Conservation (phyloP, 805 yeast species). For the Zygoascus flipseniorum region DNA sequence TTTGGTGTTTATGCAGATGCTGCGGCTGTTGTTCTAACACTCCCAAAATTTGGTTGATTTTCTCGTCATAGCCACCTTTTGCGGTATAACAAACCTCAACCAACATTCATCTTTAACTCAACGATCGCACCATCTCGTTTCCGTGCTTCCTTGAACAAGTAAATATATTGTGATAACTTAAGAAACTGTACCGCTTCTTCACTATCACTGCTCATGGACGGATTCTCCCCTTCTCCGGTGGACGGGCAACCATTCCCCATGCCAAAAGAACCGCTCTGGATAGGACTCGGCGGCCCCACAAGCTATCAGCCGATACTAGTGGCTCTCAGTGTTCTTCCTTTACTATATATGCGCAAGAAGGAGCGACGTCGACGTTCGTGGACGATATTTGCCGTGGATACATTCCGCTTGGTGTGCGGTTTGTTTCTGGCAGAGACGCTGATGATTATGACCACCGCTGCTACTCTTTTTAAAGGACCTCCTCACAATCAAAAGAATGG, state of each 20-base stretch:
- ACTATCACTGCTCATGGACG: too few relatives aligned
- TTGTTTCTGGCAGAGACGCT: slow-evolving; percentile 5
- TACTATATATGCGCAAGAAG: slow-evolving; percentile 4
- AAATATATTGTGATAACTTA: too few relatives aligned
- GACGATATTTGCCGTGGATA: slow-evolving; percentile 8
- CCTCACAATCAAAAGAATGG: background rate
- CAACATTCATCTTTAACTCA: too few relatives aligned
- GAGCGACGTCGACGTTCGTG: slow-evolving; percentile 10
- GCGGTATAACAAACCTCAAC: too few relatives aligned
- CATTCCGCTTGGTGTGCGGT: slow-evolving; percentile 3
- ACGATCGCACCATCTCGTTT: too few relatives aligned
- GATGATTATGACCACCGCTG: background rate
- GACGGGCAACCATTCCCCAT: background rate
- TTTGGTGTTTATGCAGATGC: too few relatives aligned
- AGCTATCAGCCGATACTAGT: slow-evolving; percentile 1
- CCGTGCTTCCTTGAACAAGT: too few relatives aligned
- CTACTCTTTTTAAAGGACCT: background rate
- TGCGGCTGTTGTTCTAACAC: too few relatives aligned
- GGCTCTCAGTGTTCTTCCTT: slow-evolving; percentile 6
- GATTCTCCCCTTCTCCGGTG: background rate
- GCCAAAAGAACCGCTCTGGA: background rate
- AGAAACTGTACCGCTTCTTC: too few relatives aligned
- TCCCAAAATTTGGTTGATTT: too few relatives aligned
- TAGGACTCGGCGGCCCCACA: background rate
- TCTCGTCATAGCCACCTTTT: too few relatives aligned